A percentile compares a stretch with the other conserved stretches of the same genome.
Evolutionary conservation across 73 alveolate genomes (phyloP).

Genomic region (Paramecium sexaurelia): DNA sequence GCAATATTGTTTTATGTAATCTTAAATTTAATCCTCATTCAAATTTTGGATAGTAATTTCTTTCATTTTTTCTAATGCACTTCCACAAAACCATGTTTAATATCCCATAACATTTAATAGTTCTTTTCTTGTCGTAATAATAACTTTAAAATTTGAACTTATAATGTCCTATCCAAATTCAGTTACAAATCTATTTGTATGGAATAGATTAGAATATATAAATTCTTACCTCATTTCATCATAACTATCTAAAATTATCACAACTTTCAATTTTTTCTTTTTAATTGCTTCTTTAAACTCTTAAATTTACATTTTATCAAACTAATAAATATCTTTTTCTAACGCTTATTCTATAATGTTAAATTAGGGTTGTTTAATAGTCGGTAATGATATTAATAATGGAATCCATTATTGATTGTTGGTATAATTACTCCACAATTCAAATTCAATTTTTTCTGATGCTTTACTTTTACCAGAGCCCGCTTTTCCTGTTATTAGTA

Average conservation of each 20-base stretch:
- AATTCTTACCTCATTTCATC: neutral
- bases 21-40: neutral
- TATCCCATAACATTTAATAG: neutral
- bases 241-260: conserved; percentile 20
- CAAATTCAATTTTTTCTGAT: neutral
- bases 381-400: neutral
- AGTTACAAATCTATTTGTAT: neutral
- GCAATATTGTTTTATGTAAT: neutral
- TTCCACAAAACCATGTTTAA: neutral
- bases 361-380: neutral
- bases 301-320: neutral
- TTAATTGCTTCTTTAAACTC: neutral
- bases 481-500: neutral
- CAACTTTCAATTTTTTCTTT: neutral
- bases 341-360: neutral
- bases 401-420: neutral
- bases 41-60: neutral
- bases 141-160: neutral
- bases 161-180: neutral
- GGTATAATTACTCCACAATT: neutral
- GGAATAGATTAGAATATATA: neutral
- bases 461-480: conserved; percentile 26
- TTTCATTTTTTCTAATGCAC: neutral
- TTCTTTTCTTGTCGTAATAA: neutral
- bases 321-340: neutral